phyloP scores from a whole-genome alignment of 2,329 filamentous ascomycete genomes.

The Keithomyces neogunnii region DNA sequence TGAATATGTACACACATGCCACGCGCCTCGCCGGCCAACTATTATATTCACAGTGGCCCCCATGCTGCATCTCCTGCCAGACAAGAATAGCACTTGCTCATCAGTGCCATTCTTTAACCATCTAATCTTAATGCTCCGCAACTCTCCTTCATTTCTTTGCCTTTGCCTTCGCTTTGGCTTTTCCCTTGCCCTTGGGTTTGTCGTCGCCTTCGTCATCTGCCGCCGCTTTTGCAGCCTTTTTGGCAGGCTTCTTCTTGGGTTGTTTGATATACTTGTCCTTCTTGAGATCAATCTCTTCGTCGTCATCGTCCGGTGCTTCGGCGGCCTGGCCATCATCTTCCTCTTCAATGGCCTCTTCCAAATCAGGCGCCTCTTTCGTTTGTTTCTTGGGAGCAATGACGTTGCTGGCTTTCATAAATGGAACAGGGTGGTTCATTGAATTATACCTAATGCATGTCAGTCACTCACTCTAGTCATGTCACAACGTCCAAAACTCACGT shows the following conservation, averaged over 20 bases:
- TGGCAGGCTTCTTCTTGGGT: slow-evolving; percentile 61
- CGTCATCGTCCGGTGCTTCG: slow-evolving; percentile 51
- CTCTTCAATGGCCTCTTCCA: slow-evolving; percentile 94
- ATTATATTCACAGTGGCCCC: too few species aligned
- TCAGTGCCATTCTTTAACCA: too few species aligned
- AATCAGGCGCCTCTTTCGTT: slow-evolving; percentile 72
- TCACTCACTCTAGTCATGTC: slow-evolving; percentile 1
- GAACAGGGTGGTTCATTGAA: slow-evolving; percentile 72
- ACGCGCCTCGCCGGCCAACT: too few species aligned
- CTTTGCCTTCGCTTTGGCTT: slow-evolving; percentile 42
- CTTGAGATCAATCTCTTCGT: slow-evolving; percentile 73
- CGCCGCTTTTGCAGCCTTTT: slow-evolving; percentile 36
- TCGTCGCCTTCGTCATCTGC: slow-evolving; percentile 44
- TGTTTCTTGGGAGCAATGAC: slow-evolving; percentile 64
- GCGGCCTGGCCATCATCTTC: slow-evolving; percentile 66
- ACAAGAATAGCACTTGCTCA: too few species aligned
- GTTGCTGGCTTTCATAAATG: slow-evolving; percentile 89
- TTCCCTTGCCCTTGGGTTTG: slow-evolving; percentile 41
- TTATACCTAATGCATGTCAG: slow-evolving; percentile 59
- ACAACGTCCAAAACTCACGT: slow-evolving; percentile 46
- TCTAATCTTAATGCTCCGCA: neutral
- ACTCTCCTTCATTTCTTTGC: slow-evolving; percentile 29
- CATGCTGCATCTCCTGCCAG: too few species aligned
- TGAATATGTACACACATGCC: too few species aligned
- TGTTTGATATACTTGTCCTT: slow-evolving; percentile 96